Evolutionary conservation across 2,329 filamentous ascomycete species (phyloP).

Genomic region (Monosporascus sp.): DNA sequence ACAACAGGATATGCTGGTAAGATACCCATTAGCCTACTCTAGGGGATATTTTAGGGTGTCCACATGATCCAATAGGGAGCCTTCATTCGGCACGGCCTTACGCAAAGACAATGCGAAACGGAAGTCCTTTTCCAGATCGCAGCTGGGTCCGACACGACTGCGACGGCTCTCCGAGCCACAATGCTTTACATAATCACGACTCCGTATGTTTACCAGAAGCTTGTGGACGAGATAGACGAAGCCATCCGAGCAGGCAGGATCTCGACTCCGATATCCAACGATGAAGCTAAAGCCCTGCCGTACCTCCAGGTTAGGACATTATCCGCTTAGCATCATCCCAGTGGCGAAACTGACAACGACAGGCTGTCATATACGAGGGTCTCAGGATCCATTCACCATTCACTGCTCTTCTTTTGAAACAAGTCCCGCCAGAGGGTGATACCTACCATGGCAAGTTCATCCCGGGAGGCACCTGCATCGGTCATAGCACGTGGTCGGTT

Average conservation of each 20-base stretch:
- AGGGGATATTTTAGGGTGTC: background rate
- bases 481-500: conserved; percentile 29
- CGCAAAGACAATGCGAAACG: conserved; percentile 19
- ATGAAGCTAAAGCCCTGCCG: conserved; percentile 23
- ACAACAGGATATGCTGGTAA: conserved; percentile 17
- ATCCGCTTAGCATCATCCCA: too few species aligned
- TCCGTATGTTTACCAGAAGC: conserved; percentile 34
- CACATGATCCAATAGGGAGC: conserved; percentile 15
- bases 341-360: background rate
- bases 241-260: conserved; percentile 24
- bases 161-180: conserved; percentile 40
- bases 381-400: conserved; percentile 29
- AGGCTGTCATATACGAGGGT: conserved; percentile 31
- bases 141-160: conserved; percentile 43
- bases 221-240: conserved; percentile 38
- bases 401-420: conserved; percentile 18
- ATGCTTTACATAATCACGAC: conserved; percentile 42
- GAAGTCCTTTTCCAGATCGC: conserved; percentile 20
- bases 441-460: conserved; percentile 26
- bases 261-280: conserved; percentile 21
- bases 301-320: conserved; percentile 20
- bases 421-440: conserved; percentile 23
- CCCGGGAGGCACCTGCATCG: conserved; percentile 32
- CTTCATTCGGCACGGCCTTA: conserved; percentile 24
- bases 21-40: background rate